Evolutionary conservation across 73 alveolate species (phyloP).

Genomic region (Paramecium sonneborni): DNA sequence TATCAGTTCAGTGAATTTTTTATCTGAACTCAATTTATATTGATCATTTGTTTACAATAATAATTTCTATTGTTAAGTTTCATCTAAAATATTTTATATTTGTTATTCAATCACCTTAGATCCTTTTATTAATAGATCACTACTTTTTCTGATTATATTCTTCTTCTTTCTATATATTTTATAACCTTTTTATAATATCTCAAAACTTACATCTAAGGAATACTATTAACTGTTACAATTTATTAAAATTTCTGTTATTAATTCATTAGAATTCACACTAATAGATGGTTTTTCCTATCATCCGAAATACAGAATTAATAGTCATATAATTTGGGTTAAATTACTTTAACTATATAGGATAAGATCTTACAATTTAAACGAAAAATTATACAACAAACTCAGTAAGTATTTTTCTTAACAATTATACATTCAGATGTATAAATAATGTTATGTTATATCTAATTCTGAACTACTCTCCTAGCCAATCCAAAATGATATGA

Average conservation of each 20-base stretch:
- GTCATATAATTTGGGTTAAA: constrained; percentile 77
- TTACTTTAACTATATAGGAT: constrained; percentile 75
- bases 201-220: constrained; percentile 88
- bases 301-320: constrained; percentile 82
- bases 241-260: constrained; percentile 43
- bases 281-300: constrained; percentile 78
- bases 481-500: constrained; percentile 90
- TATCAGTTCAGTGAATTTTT: constrained; percentile 83
- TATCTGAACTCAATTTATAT: constrained; percentile 66
- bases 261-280: constrained; percentile 45
- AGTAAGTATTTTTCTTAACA: constrained; percentile 68
- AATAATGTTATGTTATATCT: constrained; percentile 82
- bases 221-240: constrained; percentile 72
- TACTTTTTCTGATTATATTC: constrained; percentile 66
- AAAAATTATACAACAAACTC: constrained; percentile 75
- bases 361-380: constrained; percentile 87
- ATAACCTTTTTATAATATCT: not conserved
- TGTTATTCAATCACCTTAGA: not conserved
- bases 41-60: constrained; percentile 5
- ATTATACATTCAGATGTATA: constrained; percentile 78
- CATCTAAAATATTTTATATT: not conserved
- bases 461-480: constrained; percentile 84
- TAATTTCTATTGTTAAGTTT: not conserved
- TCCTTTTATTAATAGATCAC: not conserved
- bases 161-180: not conserved